Percentiles rank a stretch among this genome's conserved stretches.
phyloP scores from a whole-genome alignment of 164 flowering plant genomes.

The Macadamia integrifolia region DNA sequence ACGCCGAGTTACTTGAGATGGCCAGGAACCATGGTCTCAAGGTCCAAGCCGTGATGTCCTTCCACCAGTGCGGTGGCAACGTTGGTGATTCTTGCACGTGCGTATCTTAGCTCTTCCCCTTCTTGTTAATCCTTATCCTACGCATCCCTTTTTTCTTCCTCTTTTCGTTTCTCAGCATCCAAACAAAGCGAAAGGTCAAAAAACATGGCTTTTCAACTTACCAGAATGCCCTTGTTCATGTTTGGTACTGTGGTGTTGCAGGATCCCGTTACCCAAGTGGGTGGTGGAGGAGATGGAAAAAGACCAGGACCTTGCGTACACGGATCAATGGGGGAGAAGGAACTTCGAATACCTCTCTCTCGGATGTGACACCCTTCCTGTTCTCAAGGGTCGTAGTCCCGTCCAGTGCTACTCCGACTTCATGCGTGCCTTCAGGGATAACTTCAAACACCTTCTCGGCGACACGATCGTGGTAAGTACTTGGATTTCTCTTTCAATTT shows the following conservation, averaged over 20 bases:
- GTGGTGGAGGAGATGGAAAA: slow-evolving; percentile 67
- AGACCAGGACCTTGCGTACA: slow-evolving; percentile 81
- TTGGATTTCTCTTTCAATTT: not conserved
- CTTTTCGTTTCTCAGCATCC: no score
- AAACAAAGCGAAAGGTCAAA: no score
- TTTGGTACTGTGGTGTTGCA: slow-evolving; percentile 20
- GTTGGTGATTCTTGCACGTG: slow-evolving; percentile 93
- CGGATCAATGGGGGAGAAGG: slow-evolving; percentile 93
- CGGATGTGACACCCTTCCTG: slow-evolving; percentile 84
- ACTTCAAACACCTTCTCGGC: slow-evolving; percentile 73
- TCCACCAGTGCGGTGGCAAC: slow-evolving; percentile 97
- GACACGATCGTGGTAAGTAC: slow-evolving; percentile 77
- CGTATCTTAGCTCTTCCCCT: slow-evolving; percentile 12
- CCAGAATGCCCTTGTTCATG: not conserved
- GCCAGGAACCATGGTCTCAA: slow-evolving; percentile 79
- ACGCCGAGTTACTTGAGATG: slow-evolving; percentile 78
- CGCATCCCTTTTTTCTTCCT: not conserved
- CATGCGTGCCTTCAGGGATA: slow-evolving; percentile 85
- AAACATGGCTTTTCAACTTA: no score
- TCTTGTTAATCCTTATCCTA: not conserved
- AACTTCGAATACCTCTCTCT: slow-evolving; percentile 79
- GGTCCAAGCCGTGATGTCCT: slow-evolving; percentile 98
- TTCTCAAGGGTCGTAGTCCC: slow-evolving; percentile 77
- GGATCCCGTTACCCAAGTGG: slow-evolving; percentile 93
- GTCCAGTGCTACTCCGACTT: slow-evolving; percentile 84